Conservation (phyloP, 768 basidiomycete genomes). For the Amanita subjunquillea region DNA sequence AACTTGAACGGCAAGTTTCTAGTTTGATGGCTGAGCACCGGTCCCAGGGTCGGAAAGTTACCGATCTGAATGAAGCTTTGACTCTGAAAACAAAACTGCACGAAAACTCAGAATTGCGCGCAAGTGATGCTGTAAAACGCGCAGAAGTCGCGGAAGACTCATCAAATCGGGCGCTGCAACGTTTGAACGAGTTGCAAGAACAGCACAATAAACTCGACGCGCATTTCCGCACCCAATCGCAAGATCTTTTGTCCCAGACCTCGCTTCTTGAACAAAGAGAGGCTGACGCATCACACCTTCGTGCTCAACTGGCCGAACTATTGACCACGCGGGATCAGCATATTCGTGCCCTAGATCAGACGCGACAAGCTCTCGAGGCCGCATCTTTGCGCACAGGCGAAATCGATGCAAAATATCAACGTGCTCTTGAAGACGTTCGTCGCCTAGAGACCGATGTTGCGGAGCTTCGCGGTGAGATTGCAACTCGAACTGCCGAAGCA, state of each 20-base stretch:
- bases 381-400: slow-evolving; percentile 73
- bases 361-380: slow-evolving; percentile 64
- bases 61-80: slow-evolving; percentile 64
- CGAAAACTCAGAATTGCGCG: slow-evolving; percentile 72
- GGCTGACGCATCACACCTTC: slow-evolving; percentile 59
- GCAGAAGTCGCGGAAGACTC: slow-evolving; percentile 65
- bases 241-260: slow-evolving; percentile 62
- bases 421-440: slow-evolving; percentile 56
- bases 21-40: slow-evolving; percentile 52
- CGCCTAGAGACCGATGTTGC: slow-evolving; percentile 69
- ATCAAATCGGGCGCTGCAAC: slow-evolving; percentile 51
- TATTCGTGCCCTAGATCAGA: slow-evolving; percentile 79
- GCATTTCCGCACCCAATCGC: slow-evolving; percentile 65
- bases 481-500: slow-evolving; percentile 61
- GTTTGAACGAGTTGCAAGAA: slow-evolving; percentile 63
- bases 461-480: slow-evolving; percentile 75
- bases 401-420: slow-evolving; percentile 63
- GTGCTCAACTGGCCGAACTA: slow-evolving; percentile 65
- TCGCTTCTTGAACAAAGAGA: slow-evolving; percentile 70
- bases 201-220: slow-evolving; percentile 49
- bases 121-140: slow-evolving; percentile 62
- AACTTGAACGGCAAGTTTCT: slow-evolving; percentile 66
- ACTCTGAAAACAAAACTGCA: slow-evolving; percentile 67
- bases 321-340: slow-evolving; percentile 69
- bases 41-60: slow-evolving; percentile 58